Percentiles rank a stretch among this genome's conserved stretches.
These are phyloP conservation scores for Cyberlindnera veronae DNA, from an alignment of 805 yeast species.

Conservation along the genomic window DNA sequence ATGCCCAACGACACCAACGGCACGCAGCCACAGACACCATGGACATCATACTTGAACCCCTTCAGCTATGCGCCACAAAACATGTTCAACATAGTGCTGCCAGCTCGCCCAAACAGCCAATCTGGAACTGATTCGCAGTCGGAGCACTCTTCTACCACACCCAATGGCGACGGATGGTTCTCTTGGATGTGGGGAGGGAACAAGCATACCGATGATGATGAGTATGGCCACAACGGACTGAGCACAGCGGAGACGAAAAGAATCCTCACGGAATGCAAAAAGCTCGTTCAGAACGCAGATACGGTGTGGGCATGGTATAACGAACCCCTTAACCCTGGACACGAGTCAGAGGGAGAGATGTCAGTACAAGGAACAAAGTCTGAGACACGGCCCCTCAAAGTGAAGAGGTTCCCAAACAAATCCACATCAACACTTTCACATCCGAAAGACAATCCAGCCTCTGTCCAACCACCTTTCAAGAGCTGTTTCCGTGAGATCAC, in stretches of 20 bases:
- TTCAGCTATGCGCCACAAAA: slow-evolving; percentile 8
- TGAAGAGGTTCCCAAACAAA: slow-evolving; percentile 19
- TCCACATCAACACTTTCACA: not conserved
- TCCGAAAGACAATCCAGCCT: slow-evolving; percentile 1
- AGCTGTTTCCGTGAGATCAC: slow-evolving; percentile 31
- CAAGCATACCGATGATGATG: slow-evolving; percentile 8
- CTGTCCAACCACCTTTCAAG: slow-evolving; percentile 23
- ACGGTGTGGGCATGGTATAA: slow-evolving; percentile 28
- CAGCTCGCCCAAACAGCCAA: not conserved
- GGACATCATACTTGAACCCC: slow-evolving; percentile 11
- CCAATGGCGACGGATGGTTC: slow-evolving; percentile 13
- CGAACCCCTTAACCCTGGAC: slow-evolving; percentile 9
- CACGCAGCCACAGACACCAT: slow-evolving; percentile 1
- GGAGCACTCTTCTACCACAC: slow-evolving; percentile 6
- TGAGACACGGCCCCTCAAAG: slow-evolving; percentile 20
- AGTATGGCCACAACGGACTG: slow-evolving; percentile 11
- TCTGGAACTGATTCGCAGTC: slow-evolving; percentile 4
- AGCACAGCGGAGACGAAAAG: slow-evolving; percentile 20
- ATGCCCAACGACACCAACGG: not conserved
- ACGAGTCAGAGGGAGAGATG: slow-evolving; percentile 18
- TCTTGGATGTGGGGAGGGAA: slow-evolving; percentile 16
- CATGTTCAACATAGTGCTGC: slow-evolving; percentile 2
- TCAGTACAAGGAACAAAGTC: slow-evolving; percentile 23
- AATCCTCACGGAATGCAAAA: slow-evolving; percentile 20
- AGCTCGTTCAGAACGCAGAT: slow-evolving; percentile 16